These are phyloP conservation scores for Penicillium sp. DNA, from an alignment of 2,329 filamentous ascomycete genomes.

Conservation along the genomic window DNA sequence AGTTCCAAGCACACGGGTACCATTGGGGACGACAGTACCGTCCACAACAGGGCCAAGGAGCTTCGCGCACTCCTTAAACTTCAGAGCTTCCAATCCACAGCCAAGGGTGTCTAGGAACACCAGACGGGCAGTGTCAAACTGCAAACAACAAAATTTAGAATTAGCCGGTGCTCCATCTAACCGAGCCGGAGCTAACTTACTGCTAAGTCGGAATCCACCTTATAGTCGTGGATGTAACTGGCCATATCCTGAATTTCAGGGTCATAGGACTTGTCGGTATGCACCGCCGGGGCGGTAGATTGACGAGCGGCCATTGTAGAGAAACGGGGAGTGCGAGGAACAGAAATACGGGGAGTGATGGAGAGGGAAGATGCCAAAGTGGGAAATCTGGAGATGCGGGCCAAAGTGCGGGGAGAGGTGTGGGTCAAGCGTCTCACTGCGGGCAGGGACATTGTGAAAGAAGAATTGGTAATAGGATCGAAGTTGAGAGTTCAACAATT, in stretches of 20 bases:
- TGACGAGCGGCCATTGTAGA: conserved; percentile 45
- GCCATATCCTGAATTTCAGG: conserved; percentile 94
- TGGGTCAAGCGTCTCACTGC: conserved; percentile 44
- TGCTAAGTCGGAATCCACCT: conserved; percentile 86
- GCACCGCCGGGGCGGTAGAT: conserved; percentile 37
- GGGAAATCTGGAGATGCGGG: conserved; percentile 42
- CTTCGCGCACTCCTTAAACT: conserved; percentile 94
- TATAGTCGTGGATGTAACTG: conserved; percentile 87
- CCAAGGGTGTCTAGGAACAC: conserved; percentile 96
- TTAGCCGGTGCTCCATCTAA: background rate
- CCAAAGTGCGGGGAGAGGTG: conserved; percentile 44
- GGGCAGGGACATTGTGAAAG: conserved; percentile 42
- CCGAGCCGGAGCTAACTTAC: conserved; percentile 53
- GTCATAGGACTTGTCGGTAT: conserved; percentile 65
- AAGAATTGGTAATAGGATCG: conserved; percentile 31
- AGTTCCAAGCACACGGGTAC: conserved; percentile 85
- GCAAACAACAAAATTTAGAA: background rate
- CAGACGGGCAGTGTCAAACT: conserved; percentile 90
- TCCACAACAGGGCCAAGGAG: conserved; percentile 88
- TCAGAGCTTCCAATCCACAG: conserved; percentile 91
- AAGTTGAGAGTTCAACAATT: background rate
- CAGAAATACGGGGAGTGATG: conserved; percentile 18
- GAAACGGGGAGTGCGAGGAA: conserved; percentile 33
- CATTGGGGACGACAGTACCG: conserved; percentile 87
- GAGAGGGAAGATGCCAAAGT: conserved; percentile 25